Percentiles rank a stretch among this genome's conserved stretches.
phyloP scores from a whole-genome alignment of 2,329 filamentous ascomycete species.

The Lachnellula occidentalis region DNA sequence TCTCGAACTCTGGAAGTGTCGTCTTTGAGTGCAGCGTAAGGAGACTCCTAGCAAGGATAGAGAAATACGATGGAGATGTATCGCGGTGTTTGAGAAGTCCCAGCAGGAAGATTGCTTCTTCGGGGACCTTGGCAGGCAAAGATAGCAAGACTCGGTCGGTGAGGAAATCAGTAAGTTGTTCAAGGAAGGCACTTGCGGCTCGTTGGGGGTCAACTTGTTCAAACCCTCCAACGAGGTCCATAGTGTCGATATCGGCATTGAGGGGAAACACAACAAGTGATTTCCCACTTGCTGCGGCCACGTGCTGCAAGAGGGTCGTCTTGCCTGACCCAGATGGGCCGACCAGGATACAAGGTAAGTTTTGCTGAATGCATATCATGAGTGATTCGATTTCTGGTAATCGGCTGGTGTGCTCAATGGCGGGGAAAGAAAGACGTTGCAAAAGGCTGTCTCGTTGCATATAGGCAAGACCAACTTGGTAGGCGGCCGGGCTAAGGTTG shows the following conservation, averaged over 20 bases:
- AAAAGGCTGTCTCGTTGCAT: conserved; percentile 54
- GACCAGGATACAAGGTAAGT: conserved; percentile 83
- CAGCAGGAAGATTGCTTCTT: conserved; percentile 45
- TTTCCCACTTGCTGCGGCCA: conserved; percentile 75
- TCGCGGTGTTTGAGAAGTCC: conserved; percentile 38
- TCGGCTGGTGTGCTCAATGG: conserved; percentile 47
- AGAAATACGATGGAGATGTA: conserved; percentile 21
- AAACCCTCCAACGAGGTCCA: conserved; percentile 95
- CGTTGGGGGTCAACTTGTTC: conserved; percentile 85
- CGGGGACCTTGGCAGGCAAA: conserved; percentile 43
- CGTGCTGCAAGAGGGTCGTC: conserved; percentile 69
- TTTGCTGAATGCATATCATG: conserved; percentile 79
- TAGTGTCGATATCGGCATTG: conserved; percentile 92
- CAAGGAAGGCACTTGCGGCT: conserved; percentile 57
- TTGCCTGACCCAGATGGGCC: conserved; percentile 85
- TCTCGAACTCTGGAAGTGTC: conserved; percentile 34
- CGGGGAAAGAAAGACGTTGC: conserved; percentile 47
- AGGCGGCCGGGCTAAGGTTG: conserved; percentile 56
- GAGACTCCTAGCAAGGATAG: conserved; percentile 30
- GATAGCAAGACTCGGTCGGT: conserved; percentile 44
- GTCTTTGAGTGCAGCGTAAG: conserved; percentile 31
- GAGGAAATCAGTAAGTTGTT: conserved; percentile 47
- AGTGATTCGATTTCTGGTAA: conserved; percentile 77
- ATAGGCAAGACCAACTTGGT: conserved; percentile 76
- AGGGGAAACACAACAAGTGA: conserved; percentile 77